These are phyloP conservation scores for Sphenostylis stenocarpa DNA, from an alignment of 306 rosid genomes.

Conservation along the genomic window DNA sequence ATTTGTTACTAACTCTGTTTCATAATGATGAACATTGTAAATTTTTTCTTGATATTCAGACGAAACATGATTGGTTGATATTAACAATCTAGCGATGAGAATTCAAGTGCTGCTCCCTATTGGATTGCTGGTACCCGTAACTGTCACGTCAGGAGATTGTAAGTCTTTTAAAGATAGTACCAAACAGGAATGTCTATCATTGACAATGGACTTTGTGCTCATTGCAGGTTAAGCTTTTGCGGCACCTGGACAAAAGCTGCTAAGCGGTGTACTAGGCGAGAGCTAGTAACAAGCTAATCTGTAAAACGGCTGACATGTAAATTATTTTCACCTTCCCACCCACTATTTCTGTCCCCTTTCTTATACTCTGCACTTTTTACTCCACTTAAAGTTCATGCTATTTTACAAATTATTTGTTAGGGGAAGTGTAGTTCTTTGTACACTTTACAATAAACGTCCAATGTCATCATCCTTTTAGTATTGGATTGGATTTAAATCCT, in stretches of 20 bases:
- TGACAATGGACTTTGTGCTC: constrained; percentile 32
- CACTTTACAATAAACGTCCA: background rate
- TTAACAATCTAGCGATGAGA: constrained; percentile 2
- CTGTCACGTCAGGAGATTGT: constrained; percentile 13
- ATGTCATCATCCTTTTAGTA: background rate
- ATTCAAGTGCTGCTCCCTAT: constrained; percentile 16
- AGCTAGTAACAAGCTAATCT: constrained; percentile 47
- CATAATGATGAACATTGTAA: background rate
- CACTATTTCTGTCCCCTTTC: background rate
- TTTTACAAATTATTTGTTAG: background rate
- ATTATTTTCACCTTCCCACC: constrained; percentile 25
- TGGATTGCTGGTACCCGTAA: constrained; percentile 11
- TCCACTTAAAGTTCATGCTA: background rate
- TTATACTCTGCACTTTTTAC: background rate
- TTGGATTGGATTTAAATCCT: background rate
- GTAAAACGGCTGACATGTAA: constrained; percentile 53
- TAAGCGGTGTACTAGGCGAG: constrained; percentile 53
- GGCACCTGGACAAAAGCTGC: constrained; percentile 37
- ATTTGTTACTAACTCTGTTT: background rate
- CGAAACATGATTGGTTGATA: constrained; percentile 16
- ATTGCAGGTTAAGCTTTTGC: constrained; percentile 51
- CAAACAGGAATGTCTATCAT: constrained; percentile 8
- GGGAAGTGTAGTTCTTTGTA: background rate
- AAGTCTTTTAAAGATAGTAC: background rate
- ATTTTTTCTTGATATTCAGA: constrained; percentile 22